Conservation (phyloP, 805 yeast species). For the Candida dajiaensis region DNA sequence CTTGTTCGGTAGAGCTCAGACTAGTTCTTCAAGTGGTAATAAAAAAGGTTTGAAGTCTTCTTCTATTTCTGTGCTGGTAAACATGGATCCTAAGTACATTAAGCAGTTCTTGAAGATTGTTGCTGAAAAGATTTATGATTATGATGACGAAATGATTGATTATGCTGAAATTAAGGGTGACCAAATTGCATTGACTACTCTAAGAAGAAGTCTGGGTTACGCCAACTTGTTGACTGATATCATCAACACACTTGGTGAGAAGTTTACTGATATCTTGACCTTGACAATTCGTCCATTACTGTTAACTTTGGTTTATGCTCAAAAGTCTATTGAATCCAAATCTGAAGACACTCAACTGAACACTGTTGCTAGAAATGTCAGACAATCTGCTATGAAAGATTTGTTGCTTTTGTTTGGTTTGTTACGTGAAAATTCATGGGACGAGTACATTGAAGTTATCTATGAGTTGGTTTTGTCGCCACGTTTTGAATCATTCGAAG, state of each 20-base stretch:
- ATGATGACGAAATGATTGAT: conserved; percentile 18
- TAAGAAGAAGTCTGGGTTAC: conserved; percentile 60
- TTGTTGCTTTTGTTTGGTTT: conserved; percentile 49
- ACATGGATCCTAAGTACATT: conserved; percentile 46
- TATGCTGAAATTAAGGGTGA: conserved; percentile 13
- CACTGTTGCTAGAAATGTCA: conserved; percentile 44
- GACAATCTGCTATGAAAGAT: conserved; percentile 65
- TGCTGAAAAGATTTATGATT: conserved; percentile 43
- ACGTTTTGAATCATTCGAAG: conserved; percentile 60
- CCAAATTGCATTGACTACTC: conserved; percentile 24
- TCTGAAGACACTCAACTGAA: conserved; percentile 18
- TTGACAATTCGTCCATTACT: conserved; percentile 31
- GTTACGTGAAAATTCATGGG: conserved; percentile 58
- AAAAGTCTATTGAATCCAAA: conserved; percentile 28
- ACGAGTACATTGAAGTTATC: conserved; percentile 40
- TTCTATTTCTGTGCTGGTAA: conserved; percentile 57
- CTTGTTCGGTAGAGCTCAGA: conserved; percentile 81
- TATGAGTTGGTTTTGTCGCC: conserved; percentile 53
- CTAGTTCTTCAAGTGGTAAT: conserved; percentile 58
- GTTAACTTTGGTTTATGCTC: conserved; percentile 44
- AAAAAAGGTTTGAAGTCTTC: conserved; percentile 70
- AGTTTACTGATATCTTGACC: conserved; percentile 39
- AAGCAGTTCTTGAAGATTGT: conserved; percentile 58
- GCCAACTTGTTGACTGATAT: conserved; percentile 54
- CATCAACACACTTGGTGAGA: conserved; percentile 52